phyloP scores from a whole-genome alignment of 495 filamentous ascomycete species.

The Zalerion maritima region DNA sequence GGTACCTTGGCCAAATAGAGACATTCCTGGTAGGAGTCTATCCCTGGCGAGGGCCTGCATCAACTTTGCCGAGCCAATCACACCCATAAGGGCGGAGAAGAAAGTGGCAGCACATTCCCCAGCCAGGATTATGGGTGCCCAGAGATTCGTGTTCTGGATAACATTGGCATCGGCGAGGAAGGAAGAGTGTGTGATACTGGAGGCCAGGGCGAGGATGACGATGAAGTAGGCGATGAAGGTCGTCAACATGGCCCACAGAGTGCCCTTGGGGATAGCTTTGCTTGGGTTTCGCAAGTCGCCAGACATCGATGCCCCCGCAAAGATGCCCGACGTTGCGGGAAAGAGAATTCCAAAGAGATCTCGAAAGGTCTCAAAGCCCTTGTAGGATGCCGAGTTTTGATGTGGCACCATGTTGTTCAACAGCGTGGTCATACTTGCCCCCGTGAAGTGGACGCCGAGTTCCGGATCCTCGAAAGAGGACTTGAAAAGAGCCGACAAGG shows the following conservation, averaged over 20 bases:
- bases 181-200: constrained; percentile 57
- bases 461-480: constrained; percentile 47
- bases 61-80: constrained; percentile 78
- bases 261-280: constrained; percentile 72
- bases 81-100: constrained; percentile 77
- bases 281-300: constrained; percentile 73
- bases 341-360: constrained; percentile 80
- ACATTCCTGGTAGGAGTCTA: constrained; percentile 61
- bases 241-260: constrained; percentile 56
- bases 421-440: constrained; percentile 53
- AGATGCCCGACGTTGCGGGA: constrained; percentile 58
- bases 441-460: constrained; percentile 60
- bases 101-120: constrained; percentile 73
- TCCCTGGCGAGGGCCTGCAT: constrained; percentile 75
- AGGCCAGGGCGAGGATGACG: constrained; percentile 70
- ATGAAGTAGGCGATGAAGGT: constrained; percentile 64
- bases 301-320: constrained; percentile 78
- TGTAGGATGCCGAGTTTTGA: constrained; percentile 20
- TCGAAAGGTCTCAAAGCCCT: constrained; percentile 59
- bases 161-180: constrained; percentile 65
- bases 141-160: constrained; percentile 64
- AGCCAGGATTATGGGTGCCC: constrained; percentile 54
- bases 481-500: constrained; percentile 53
- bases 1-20: constrained; percentile 61
- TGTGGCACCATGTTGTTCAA: constrained; percentile 54